Base-by-base conservation (phyloP, 2,329 filamentous ascomycete genomes). In the Triangularia verruculosa region DNA sequence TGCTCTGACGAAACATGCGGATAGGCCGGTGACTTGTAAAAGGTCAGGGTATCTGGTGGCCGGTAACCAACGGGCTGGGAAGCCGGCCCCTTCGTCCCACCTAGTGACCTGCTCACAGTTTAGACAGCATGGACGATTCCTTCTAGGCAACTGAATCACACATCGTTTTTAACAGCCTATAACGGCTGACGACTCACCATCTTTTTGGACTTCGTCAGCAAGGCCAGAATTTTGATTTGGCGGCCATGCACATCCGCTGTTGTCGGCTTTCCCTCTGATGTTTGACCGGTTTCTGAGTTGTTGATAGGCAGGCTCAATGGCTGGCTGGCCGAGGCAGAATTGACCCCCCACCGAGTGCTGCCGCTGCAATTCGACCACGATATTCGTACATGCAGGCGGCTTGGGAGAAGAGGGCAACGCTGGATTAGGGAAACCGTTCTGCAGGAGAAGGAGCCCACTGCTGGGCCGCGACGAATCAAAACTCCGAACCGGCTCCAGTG, bases 351-450 rank as follows among this genome's bases (percentile, higher is more conserved):
- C 39, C 9, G 4, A 20, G 39, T 8, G 39, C 39, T 47, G 39
- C 20, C 8, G 20, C 20, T 47, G 39, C 39, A 47, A 47, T 47
- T 47, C n/a, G 39, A 47, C 39, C 39, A 47, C 39, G 17, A 47
- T 43, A n/a, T n/a, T n/a, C 15, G 32, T 39, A 47, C n/a, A 47
- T 47, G 39, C 39, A 20, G 39, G 22, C 12, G 3, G 20, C n/a
- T 51, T 51, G 55, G 13, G 12, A 39, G 30, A 17, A 34, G 56
- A 43, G 56, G 32, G 56, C 27, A 28, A 11, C 30, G 56, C 57
- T 59, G 39, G 39, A 59, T 28, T 51, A 59, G 57, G 57, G 25
- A 59, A 59, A 59, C 25, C 57, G 57, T 47, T 20, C 39, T 47
- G 39, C 34, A 52, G 25, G 34, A 28, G 39, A 52, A 30, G 25